These are phyloP conservation scores for Cardamine chenopodiifolia DNA, from an alignment of 345 rosid genomes.

Conservation along the genomic window DNA sequence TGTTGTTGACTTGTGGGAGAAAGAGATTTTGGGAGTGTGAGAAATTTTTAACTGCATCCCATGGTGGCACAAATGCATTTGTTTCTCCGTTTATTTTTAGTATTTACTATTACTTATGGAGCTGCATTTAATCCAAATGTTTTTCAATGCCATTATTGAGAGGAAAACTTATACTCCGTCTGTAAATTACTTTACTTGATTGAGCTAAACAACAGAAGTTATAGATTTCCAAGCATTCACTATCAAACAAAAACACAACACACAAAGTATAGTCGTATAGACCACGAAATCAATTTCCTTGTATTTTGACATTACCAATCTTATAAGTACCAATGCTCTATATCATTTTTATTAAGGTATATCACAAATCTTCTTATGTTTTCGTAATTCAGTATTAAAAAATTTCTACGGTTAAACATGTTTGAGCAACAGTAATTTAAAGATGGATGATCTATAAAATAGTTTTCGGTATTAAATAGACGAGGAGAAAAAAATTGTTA, in stretches of 20 bases:
- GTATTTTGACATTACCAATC: not conserved
- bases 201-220: conserved; percentile 28
- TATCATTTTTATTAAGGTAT: not conserved
- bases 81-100: conserved; percentile 7
- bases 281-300: not conserved
- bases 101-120: conserved; percentile 9
- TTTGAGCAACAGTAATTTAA: not conserved
- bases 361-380: not conserved
- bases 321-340: not conserved
- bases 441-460: not conserved
- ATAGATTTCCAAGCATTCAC: conserved; percentile 24
- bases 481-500: not conserved
- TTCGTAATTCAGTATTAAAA: not conserved
- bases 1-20: conserved; percentile 33
- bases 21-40: conserved; percentile 14
- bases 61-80: conserved; percentile 36
- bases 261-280: not conserved
- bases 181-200: conserved; percentile 21
- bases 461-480: not conserved
- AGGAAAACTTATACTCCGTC: not conserved
- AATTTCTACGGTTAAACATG: not conserved
- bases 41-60: conserved; percentile 27
- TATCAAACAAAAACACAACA: conserved; percentile 8
- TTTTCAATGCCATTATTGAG: conserved; percentile 24
- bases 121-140: conserved; percentile 28